These are phyloP conservation scores for Sporisorium graminicola DNA, from an alignment of 1,284 basidiomycete species.

Conservation along the genomic window DNA sequence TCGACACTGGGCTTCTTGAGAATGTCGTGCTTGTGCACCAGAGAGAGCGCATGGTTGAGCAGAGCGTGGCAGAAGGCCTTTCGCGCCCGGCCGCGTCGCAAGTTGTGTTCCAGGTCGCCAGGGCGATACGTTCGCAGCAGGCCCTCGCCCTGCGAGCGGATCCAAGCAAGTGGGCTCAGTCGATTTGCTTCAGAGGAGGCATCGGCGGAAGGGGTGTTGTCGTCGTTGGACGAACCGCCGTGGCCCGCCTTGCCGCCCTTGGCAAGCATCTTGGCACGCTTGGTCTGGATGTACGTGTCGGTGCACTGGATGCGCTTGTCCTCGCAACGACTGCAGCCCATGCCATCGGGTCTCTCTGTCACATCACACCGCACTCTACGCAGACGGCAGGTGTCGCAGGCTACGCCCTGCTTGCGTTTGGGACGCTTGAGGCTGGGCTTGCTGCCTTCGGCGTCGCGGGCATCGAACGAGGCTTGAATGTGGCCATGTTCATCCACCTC, in stretches of 20 bases:
- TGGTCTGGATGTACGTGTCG: slow-evolving; percentile 65
- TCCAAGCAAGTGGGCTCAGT: slow-evolving; percentile 45
- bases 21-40: slow-evolving; percentile 64
- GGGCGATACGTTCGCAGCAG: slow-evolving; percentile 37
- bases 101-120: slow-evolving; percentile 47
- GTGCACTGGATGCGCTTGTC: slow-evolving; percentile 68
- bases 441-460: slow-evolving; percentile 16
- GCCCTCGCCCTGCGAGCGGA: slow-evolving; percentile 24
- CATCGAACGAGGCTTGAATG: slow-evolving; percentile 13
- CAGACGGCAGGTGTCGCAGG: slow-evolving; percentile 67
- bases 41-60: slow-evolving; percentile 55
- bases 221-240: slow-evolving; percentile 14
- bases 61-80: slow-evolving; percentile 61
- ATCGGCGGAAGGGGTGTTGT: slow-evolving; percentile 4
- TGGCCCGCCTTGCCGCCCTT: slow-evolving; percentile 27
- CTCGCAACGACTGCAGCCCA: slow-evolving; percentile 65
- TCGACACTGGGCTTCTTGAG: slow-evolving; percentile 57
- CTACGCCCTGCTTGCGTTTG: slow-evolving; percentile 67
- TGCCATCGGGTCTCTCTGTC: slow-evolving; percentile 62
- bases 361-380: slow-evolving; percentile 65
- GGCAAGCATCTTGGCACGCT: slow-evolving; percentile 46
- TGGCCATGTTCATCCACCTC: slow-evolving; percentile 41
- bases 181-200: slow-evolving; percentile 11
- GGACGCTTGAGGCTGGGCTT: slow-evolving; percentile 43
- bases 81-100: slow-evolving; percentile 59